Percentiles rank a stretch among this genome's conserved stretches.
These are phyloP conservation scores for Eucalyptus virginea DNA, from an alignment of 345 rosid genomes.

Conservation along the genomic window DNA sequence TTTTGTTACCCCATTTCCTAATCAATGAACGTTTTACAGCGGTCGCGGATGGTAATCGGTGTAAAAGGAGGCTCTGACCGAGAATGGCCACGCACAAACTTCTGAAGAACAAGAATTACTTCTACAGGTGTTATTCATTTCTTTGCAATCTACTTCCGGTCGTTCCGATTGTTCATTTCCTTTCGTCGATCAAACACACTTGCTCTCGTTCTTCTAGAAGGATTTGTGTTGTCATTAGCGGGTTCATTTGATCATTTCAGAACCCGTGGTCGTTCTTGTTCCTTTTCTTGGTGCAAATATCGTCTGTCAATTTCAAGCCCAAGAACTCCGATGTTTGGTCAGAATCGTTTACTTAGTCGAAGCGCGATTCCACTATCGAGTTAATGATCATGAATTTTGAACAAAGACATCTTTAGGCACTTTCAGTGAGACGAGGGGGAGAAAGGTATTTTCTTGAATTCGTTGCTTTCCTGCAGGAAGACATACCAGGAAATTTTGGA, in stretches of 20 bases:
- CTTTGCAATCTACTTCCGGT: too few species aligned
- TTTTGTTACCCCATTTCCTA: background rate
- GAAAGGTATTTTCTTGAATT: background rate
- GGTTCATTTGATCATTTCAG: background rate
- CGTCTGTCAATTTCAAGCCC: background rate
- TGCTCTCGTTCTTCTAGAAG: background rate
- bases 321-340: background rate
- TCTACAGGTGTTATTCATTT: too few species aligned
- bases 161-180: too few species aligned
- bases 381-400: background rate
- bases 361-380: background rate
- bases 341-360: background rate
- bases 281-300: background rate
- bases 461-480: background rate
- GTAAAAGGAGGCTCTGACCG: too few species aligned
- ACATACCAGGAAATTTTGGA: too few species aligned
- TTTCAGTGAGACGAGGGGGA: background rate
- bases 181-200: background rate
- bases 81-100: too few species aligned
- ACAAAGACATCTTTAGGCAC: background rate
- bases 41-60: too few species aligned
- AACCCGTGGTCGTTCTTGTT: background rate
- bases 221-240: background rate
- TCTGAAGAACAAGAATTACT: too few species aligned
- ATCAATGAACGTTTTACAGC: background rate